Conservation (phyloP, 2,329 filamentous ascomycete genomes). For the Verticillium isaacii region DNA sequence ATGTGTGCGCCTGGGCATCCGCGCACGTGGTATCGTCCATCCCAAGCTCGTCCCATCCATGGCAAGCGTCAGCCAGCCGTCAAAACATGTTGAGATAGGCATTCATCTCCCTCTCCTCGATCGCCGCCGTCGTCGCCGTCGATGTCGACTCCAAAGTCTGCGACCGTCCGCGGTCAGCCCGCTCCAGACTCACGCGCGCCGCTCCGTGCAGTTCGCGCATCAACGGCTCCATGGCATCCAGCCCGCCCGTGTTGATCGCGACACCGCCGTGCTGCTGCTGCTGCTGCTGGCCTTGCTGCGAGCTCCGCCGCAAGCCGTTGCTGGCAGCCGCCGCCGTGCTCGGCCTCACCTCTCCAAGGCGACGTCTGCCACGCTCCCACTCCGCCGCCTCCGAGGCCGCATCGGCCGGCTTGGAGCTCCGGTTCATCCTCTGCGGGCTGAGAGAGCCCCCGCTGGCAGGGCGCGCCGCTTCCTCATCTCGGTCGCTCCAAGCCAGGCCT, state of each 20-base stretch:
- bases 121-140: neutral
- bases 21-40: neutral
- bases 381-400: neutral
- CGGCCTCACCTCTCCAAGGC: neutral
- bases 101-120: neutral
- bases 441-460: neutral
- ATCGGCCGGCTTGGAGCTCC: neutral
- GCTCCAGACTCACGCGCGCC: conserved; percentile 11
- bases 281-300: neutral
- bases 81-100: conserved; percentile 8
- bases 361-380: neutral
- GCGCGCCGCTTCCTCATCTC: neutral
- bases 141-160: neutral
- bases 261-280: neutral
- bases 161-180: neutral
- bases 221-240: conserved; percentile 37
- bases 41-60: neutral
- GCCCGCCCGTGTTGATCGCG: conserved; percentile 15
- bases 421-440: neutral
- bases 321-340: neutral
- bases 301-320: neutral
- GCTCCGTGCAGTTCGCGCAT: conserved; percentile 34
- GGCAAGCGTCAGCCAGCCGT: neutral
- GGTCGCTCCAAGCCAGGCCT: neutral
- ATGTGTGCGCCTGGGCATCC: neutral